Conservation (phyloP, 2,329 filamentous ascomycete species). For the Canariomyces notabilis region DNA sequence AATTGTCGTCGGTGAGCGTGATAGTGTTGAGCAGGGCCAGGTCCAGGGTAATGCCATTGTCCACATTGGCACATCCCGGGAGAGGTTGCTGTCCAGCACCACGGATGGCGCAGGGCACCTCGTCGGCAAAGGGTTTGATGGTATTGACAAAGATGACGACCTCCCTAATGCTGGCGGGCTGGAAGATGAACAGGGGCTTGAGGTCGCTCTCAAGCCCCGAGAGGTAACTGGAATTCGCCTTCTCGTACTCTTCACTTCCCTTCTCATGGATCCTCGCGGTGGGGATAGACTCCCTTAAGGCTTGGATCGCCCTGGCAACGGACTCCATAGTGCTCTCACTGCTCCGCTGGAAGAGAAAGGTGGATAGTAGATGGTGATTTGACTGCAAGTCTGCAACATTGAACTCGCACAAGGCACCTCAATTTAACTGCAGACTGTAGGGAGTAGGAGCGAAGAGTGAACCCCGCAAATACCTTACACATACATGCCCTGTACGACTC, state of each 20-base stretch:
- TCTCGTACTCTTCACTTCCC: slow-evolving; percentile 10
- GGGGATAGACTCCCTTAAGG: background rate
- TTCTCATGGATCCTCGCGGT: background rate
- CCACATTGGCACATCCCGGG: slow-evolving; percentile 33
- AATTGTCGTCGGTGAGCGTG: slow-evolving; percentile 15
- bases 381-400: background rate
- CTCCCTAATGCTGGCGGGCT: slow-evolving; percentile 13
- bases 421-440: background rate
- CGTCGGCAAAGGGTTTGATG: slow-evolving; percentile 9
- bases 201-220: slow-evolving; percentile 16
- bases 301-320: background rate
- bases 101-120: slow-evolving; percentile 33
- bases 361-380: background rate
- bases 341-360: background rate
- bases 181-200: slow-evolving; percentile 14
- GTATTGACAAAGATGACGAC: slow-evolving; percentile 15
- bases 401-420: background rate
- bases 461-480: too few relatives aligned
- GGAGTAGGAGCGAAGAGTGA: too few relatives aligned
- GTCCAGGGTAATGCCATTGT: slow-evolving; percentile 31
- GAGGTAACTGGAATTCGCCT: slow-evolving; percentile 17
- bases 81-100: slow-evolving; percentile 39
- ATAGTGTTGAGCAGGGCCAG: slow-evolving; percentile 11
- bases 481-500: too few relatives aligned
- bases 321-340: background rate